Evolutionary conservation across 345 rosid genomes (phyloP).

Genomic region (Mercurialis annua): DNA sequence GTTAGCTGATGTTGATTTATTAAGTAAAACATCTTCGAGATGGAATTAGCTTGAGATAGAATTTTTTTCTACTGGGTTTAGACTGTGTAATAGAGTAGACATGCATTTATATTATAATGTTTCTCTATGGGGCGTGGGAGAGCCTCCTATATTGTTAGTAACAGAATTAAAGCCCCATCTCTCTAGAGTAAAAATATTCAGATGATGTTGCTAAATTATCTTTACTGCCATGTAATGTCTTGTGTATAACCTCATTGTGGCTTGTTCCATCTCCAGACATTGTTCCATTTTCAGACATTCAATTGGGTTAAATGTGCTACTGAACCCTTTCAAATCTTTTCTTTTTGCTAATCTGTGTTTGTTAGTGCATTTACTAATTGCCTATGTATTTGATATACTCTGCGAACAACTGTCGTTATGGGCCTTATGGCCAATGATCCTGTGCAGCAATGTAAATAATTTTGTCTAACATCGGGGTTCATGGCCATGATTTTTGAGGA

Average conservation of each 20-base stretch:
- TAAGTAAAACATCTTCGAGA: not conserved
- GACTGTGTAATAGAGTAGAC: not conserved
- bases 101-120: not conserved
- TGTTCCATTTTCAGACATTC: not conserved
- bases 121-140: not conserved
- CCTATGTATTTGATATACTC: not conserved
- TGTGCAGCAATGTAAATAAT: not conserved
- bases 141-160: not conserved
- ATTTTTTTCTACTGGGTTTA: not conserved
- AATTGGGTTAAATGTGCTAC: not conserved
- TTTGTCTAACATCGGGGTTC: conserved; percentile 1
- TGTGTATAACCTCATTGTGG: not conserved
- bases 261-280: not conserved
- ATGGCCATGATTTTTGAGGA: not conserved
- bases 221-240: not conserved
- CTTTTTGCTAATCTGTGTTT: not conserved
- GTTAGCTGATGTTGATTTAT: not conserved
- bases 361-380: not conserved
- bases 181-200: not conserved
- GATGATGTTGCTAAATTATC: not conserved
- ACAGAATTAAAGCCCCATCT: not conserved
- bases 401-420: too few relatives aligned
- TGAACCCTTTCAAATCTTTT: not conserved
- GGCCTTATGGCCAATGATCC: conserved; percentile 7
- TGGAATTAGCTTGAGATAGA: not conserved